Conservation (phyloP, 495 filamentous ascomycete species). For the Jackrogersella multiformis region DNA sequence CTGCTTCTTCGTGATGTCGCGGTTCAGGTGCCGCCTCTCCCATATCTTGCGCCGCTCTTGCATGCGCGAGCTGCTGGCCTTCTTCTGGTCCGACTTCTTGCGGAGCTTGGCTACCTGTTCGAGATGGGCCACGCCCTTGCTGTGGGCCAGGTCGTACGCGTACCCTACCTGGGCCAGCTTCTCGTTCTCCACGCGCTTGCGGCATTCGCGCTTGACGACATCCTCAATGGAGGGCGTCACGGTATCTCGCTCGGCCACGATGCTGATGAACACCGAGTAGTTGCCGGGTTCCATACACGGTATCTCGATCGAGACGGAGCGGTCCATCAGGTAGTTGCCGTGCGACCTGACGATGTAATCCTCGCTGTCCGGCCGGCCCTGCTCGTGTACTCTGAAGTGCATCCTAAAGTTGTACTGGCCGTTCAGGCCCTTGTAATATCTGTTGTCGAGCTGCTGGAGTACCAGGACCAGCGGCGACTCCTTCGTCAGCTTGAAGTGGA, state of each 20-base stretch:
- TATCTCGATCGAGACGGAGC: constrained; percentile 60
- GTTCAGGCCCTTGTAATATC: constrained; percentile 84
- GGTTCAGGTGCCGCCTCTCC: constrained; percentile 57
- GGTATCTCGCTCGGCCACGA: constrained; percentile 71
- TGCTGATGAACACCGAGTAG: constrained; percentile 84
- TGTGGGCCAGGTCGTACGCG: constrained; percentile 89
- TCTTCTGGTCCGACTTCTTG: constrained; percentile 59
- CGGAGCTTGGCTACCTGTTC: constrained; percentile 66
- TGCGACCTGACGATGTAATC: constrained; percentile 90
- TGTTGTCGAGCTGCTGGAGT: constrained; percentile 85
- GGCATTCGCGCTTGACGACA: constrained; percentile 73
- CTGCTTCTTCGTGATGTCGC: constrained; percentile 50
- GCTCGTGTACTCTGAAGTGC: constrained; percentile 84
- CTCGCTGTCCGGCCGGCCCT: constrained; percentile 73
- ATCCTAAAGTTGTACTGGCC: constrained; percentile 85
- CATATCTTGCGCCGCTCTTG: constrained; percentile 56
- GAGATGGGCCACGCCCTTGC: constrained; percentile 73
- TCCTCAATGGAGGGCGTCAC: constrained; percentile 69
- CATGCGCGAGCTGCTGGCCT: constrained; percentile 57
- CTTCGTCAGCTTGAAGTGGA: constrained; percentile 76
- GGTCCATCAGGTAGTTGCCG: constrained; percentile 69
- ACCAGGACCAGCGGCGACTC: constrained; percentile 79
- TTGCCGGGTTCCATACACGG: constrained; percentile 74
- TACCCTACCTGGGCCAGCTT: constrained; percentile 88
- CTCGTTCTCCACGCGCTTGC: constrained; percentile 69